Evolutionary conservation across 768 basidiomycete genomes (phyloP).

Genomic region (Chalciporus sphaerocephalus): DNA sequence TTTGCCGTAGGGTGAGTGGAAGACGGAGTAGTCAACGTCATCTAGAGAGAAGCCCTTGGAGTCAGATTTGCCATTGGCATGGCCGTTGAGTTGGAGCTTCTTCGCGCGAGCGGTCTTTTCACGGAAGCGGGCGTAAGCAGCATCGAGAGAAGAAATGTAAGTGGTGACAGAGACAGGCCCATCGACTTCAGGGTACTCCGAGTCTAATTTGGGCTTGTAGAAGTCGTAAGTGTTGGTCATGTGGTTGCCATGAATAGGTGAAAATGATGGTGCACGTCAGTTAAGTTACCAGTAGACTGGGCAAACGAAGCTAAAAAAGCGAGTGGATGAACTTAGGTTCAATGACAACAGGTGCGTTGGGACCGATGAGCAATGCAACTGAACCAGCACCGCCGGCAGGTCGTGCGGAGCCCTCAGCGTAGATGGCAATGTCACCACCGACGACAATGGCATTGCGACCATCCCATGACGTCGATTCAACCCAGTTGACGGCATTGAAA

Average conservation of each 20-base stretch:
- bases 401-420: slow-evolving; percentile 91
- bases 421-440: slow-evolving; percentile 95
- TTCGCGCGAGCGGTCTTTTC: slow-evolving; percentile 70
- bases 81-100: slow-evolving; percentile 41
- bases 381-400: slow-evolving; percentile 98
- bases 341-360: slow-evolving; percentile 89
- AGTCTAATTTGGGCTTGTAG: slow-evolving; percentile 95
- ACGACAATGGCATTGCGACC: slow-evolving; percentile 97
- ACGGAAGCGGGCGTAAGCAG: slow-evolving; percentile 79
- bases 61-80: slow-evolving; percentile 32
- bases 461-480: slow-evolving; percentile 95
- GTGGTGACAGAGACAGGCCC: slow-evolving; percentile 94
- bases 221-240: slow-evolving; percentile 99
- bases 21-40: slow-evolving; percentile 86
- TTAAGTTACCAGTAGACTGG: background rate
- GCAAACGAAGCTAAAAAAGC: background rate
- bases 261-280: slow-evolving; percentile 12
- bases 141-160: slow-evolving; percentile 91
- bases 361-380: slow-evolving; percentile 91
- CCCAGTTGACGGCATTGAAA: slow-evolving; percentile 98
- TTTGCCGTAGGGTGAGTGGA: slow-evolving; percentile 99
- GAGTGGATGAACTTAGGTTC: slow-evolving; percentile 69
- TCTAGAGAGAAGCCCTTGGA: slow-evolving; percentile 61
- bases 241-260: slow-evolving; percentile 93
- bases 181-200: slow-evolving; percentile 95